phyloP scores from a whole-genome alignment of 164 flowering plant species.

The Saururus chinensis region DNA sequence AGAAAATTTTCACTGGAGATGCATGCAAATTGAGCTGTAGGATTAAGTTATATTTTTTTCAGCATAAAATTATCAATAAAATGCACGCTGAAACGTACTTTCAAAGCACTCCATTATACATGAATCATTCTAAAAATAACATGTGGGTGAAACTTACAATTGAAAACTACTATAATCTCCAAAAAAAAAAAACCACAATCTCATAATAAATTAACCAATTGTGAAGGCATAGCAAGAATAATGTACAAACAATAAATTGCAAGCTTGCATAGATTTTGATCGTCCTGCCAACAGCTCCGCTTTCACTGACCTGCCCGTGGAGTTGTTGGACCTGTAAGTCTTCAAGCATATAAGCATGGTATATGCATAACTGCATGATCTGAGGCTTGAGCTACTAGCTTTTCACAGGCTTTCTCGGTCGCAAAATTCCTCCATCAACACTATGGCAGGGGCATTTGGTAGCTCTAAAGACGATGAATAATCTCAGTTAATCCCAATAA shows the following conservation, averaged over 20 bases:
- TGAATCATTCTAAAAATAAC: too few relatives aligned
- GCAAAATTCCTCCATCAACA: too few relatives aligned
- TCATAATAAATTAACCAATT: background rate
- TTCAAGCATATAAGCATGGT: background rate
- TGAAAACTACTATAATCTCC: background rate
- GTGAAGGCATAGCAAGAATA: background rate
- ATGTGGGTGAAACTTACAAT: background rate
- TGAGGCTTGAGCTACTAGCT: too few relatives aligned
- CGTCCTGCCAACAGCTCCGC: background rate
- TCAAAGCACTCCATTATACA: too few relatives aligned
- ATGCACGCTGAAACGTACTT: too few relatives aligned
- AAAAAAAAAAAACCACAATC: background rate
- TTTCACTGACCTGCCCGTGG: background rate
- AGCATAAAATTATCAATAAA: too few relatives aligned
- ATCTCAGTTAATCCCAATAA: background rate
- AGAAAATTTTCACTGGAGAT: too few relatives aligned
- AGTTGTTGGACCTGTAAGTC: background rate
- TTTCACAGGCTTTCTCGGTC: too few relatives aligned
- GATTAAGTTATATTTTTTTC: too few relatives aligned
- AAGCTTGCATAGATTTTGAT: background rate
- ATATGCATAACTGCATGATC: too few relatives aligned
- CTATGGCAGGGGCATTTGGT: too few relatives aligned
- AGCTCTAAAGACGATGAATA: background rate
- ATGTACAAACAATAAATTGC: background rate
- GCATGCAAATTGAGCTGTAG: too few relatives aligned